Base-by-base conservation (phyloP, 306 rosid genomes). In the Inga leiocalycina region DNA sequence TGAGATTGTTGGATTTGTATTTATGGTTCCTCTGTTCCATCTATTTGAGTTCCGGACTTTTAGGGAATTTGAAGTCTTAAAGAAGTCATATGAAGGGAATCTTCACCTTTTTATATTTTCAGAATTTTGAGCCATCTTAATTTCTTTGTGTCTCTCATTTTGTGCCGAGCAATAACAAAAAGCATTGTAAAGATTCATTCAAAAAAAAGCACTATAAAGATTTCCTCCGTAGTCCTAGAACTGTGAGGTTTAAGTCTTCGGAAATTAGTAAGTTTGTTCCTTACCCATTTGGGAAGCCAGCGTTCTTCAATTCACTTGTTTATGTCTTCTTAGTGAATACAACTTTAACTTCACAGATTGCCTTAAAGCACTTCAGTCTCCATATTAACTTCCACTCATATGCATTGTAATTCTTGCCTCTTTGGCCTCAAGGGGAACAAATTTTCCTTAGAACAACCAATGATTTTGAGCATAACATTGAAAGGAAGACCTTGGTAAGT, bases 1-100 rank as follows among this genome's bases (percentile, higher is more conserved):
- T 32, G 30, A 45, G 57, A 12, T 54, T 8, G 81, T 77, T 77
- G 78, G 74, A 71, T 80, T 80, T 84, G 68, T 71, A 48, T 49
- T 52, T 59, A 54, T 67, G 70, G 17, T 10, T 32, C 69, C 65
- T 79, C 32, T 20, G 75, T 73, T 82, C 68, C 22, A 34, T 86
- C 82, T 80, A 32, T 51, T 17, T 83, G 65, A 79, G 78, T 73
- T 72, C 35, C 34, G 37, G 57, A 79, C 52, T 73, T 54, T 27
- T 27, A 44, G 52, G 44, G 10, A 41, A 41, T 70, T 4, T 41
- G 6, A 64, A 65, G 71, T 15, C 17, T 43, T 41, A 2, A 43
- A 41, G 34, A 39, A 70, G 75, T 70, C 6, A 70, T n/a, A 41
- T 10, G 34, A n/a, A 10, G 34, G 51, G 30, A 10, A 69, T 17